phyloP scores from a whole-genome alignment of 148 eudicot genomes.

The Diospyros lotus region DNA sequence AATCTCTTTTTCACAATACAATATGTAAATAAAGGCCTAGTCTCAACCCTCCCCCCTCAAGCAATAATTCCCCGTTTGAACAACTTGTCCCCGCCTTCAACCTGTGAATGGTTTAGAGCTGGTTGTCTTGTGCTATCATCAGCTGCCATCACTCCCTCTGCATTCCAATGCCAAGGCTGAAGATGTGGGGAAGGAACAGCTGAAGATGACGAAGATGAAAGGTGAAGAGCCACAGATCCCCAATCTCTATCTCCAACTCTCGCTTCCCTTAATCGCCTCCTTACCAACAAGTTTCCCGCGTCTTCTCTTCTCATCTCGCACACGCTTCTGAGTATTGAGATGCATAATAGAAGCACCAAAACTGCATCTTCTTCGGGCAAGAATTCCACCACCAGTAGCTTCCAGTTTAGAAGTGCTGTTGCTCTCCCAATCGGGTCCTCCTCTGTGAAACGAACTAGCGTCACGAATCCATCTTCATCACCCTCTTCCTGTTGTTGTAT shows the following conservation, averaged over 20 bases:
- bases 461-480: constrained; percentile 69
- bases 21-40: too few species aligned
- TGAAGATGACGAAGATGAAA: constrained; percentile 32
- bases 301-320: constrained; percentile 71
- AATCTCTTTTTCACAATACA: too few species aligned
- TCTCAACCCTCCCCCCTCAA: constrained; percentile 1
- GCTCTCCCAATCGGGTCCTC: constrained; percentile 83
- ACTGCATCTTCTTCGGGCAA: constrained; percentile 87
- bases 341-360: constrained; percentile 58
- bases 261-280: constrained; percentile 66
- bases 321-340: constrained; percentile 60
- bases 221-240: constrained; percentile 70
- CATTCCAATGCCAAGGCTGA: constrained; percentile 90
- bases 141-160: constrained; percentile 40
- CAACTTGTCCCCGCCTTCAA: constrained; percentile 84
- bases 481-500: constrained; percentile 6
- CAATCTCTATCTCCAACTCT: constrained; percentile 65
- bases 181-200: constrained; percentile 29
- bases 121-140: constrained; percentile 34
- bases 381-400: constrained; percentile 56
- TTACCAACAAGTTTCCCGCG: constrained; percentile 56
- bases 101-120: constrained; percentile 38
- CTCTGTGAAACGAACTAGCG: constrained; percentile 66
- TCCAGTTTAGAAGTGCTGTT: constrained; percentile 91
- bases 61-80: constrained; percentile 55